Evolutionary conservation across 768 basidiomycete genomes (phyloP).

Genomic region (Boletus tomentosulus): DNA sequence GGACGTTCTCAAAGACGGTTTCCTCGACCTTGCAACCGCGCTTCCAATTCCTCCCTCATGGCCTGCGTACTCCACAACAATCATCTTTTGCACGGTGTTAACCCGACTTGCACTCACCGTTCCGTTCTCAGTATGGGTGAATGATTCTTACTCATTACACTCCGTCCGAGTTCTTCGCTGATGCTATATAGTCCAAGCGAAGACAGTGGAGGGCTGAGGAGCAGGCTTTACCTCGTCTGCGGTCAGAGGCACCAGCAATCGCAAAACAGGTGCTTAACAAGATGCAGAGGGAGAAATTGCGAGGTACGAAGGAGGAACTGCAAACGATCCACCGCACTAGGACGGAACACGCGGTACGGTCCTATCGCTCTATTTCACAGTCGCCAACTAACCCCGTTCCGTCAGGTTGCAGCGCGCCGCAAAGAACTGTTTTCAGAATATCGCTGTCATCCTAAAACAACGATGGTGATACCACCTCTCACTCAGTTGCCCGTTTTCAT

Average conservation of each 20-base stretch:
- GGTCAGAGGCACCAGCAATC: slow-evolving; percentile 41
- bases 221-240: slow-evolving; percentile 53
- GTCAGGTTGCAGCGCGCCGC: slow-evolving; percentile 49
- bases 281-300: slow-evolving; percentile 56
- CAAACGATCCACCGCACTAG: slow-evolving; percentile 46
- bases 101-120: slow-evolving; percentile 57
- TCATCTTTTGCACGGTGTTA: slow-evolving; percentile 62
- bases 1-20: slow-evolving; percentile 51
- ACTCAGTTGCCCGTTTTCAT: slow-evolving; percentile 74
- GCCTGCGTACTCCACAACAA: slow-evolving; percentile 71
- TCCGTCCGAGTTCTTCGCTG: slow-evolving; percentile 8
- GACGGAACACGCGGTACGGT: slow-evolving; percentile 43
- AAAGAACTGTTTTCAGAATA: slow-evolving; percentile 59
- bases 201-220: slow-evolving; percentile 60
- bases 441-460: slow-evolving; percentile 51
- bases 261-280: slow-evolving; percentile 32
- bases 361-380: background rate
- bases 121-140: slow-evolving; percentile 76
- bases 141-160: background rate
- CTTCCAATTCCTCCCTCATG: slow-evolving; percentile 66
- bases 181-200: slow-evolving; percentile 48
- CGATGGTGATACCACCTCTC: slow-evolving; percentile 57
- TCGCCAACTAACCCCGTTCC: slow-evolving; percentile 3
- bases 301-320: slow-evolving; percentile 51
- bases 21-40: slow-evolving; percentile 71